phyloP scores from a whole-genome alignment of 2,329 filamentous ascomycete species.

The Ophiobolus disseminans region DNA sequence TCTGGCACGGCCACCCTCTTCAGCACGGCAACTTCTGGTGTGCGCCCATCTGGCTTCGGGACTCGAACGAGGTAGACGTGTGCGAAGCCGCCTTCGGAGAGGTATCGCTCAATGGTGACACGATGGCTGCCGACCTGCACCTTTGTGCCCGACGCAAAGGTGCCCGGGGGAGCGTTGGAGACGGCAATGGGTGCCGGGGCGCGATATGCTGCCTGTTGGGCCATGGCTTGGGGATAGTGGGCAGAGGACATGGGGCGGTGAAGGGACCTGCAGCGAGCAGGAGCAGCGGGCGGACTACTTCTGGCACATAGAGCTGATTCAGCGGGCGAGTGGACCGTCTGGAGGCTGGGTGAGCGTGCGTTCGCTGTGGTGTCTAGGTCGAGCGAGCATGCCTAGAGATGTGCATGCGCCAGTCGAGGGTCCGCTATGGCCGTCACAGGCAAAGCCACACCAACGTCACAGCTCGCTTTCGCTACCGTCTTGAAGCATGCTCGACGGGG shows the following conservation, averaged over 20 bases:
- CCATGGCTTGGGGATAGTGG: conserved; percentile 45
- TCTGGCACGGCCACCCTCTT: conserved; percentile 97
- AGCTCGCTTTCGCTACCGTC: conserved; percentile 3
- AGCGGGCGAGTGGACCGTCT: conserved; percentile 10
- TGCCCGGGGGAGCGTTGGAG: conserved; percentile 65
- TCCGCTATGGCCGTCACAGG: conserved; percentile 25
- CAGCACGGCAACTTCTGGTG: conserved; percentile 81
- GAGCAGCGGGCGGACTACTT: conserved; percentile 37
- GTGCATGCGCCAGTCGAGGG: conserved; percentile 11
- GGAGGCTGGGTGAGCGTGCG: conserved; percentile 14
- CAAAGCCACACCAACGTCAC: conserved; percentile 41
- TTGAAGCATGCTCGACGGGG: too few species aligned
- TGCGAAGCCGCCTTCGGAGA: conserved; percentile 97
- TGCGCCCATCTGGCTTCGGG: conserved; percentile 72
- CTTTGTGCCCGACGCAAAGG: conserved; percentile 92
- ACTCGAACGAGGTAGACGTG: conserved; percentile 97
- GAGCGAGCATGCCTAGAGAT: conserved; percentile 17
- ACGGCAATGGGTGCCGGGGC: conserved; percentile 36
- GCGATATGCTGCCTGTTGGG: conserved; percentile 47
- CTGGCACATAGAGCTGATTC: conserved; percentile 38
- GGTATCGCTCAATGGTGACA: conserved; percentile 94
- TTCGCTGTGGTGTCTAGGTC: conserved; percentile 17
- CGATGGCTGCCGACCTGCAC: conserved; percentile 93
- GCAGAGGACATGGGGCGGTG: conserved; percentile 50
- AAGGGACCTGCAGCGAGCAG: conserved; percentile 45